Conservation (phyloP, 805 yeast genomes). For the Ogataea chonburiensis region DNA sequence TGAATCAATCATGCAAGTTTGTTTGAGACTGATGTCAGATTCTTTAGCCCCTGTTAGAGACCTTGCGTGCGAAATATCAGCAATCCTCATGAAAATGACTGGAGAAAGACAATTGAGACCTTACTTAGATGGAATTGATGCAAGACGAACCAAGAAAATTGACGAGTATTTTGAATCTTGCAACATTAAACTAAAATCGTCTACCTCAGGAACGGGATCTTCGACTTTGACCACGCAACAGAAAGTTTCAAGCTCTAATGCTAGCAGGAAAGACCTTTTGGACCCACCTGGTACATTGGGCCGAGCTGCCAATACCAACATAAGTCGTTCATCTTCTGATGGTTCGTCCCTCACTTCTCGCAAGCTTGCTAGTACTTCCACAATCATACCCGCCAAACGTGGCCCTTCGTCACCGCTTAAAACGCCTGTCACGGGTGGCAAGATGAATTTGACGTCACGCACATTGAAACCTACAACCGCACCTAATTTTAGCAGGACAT, state of each 20-base stretch:
- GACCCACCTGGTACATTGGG: conserved; percentile 2
- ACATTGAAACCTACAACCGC: conserved; percentile 23
- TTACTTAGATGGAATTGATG: conserved; percentile 68
- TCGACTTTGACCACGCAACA: not conserved
- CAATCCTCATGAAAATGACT: conserved; percentile 76
- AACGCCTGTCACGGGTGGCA: conserved; percentile 17
- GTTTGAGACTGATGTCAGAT: conserved; percentile 69
- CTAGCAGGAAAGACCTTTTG: not conserved
- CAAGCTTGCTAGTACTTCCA: conserved; percentile 17
- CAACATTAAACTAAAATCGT: conserved; percentile 47
- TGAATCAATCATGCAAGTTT: conserved; percentile 53
- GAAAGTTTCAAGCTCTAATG: not conserved
- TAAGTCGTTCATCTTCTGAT: conserved; percentile 10
- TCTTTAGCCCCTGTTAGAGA: conserved; percentile 82
- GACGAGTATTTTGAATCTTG: conserved; percentile 55
- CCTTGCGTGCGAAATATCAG: conserved; percentile 73
- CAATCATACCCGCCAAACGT: conserved; percentile 59
- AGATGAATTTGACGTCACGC: conserved; percentile 31
- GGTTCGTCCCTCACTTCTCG: conserved; percentile 12
- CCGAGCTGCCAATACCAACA: conserved; percentile 2
- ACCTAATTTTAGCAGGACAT: conserved; percentile 18
- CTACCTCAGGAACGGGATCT: conserved; percentile 5
- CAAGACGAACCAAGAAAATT: conserved; percentile 64
- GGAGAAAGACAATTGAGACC: conserved; percentile 68
- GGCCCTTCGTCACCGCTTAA: conserved; percentile 71